Base-by-base conservation (phyloP, 1,139 yeast species). In the Saccharomyces uvarum region DNA sequence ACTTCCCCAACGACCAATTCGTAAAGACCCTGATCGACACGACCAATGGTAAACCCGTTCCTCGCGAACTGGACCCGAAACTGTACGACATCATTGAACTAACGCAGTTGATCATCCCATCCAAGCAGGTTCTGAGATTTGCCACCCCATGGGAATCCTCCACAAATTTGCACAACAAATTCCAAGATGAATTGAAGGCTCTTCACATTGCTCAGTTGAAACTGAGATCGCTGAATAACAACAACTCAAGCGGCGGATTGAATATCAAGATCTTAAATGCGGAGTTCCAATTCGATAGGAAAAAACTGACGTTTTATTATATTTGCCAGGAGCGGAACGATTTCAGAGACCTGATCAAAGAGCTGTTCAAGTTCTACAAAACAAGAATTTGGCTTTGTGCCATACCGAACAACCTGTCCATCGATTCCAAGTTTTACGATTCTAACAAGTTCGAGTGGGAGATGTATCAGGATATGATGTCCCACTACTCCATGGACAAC, bases 321-420 rank as follows among this genome's bases (percentile, higher is more conserved):
- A 66, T 70, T 51, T 72, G 76, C 41, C 82, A 82, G 62, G 85
- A 85, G 66, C 78, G 99, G 63, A 87, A 93, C 58, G 99, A 93
- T 71, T 93, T 93, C 70, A 79, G 99, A 64, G 95, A 88, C 49
- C 79, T 95, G 66, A 95, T 93, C 56, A 86, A 93, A 63, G 98
- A 93, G 65, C 75, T 93, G 59, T 93, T 93, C 76, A 85, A 93
- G 65, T 86, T 89, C 57, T 93, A 90, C 78, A 93, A 93, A 74
- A 93, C 98, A 1, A 81, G 99, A 67, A 93, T 93, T 64, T 95
- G 99, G 99, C 80, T 91, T 77, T 91, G 97, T 74, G 95, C 97
- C 2, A 88, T 91, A 24, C 73, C 77, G 26, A 69, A 68, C 53
- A 68, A 69, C 54, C 51, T 69, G 50, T 61, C 61, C 1, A 67